Evolutionary conservation across 2,329 filamentous ascomycete genomes (phyloP), one percentile per base, ranked within the genome.

Genomic region (Colletotrichum theobromicola): DNA sequence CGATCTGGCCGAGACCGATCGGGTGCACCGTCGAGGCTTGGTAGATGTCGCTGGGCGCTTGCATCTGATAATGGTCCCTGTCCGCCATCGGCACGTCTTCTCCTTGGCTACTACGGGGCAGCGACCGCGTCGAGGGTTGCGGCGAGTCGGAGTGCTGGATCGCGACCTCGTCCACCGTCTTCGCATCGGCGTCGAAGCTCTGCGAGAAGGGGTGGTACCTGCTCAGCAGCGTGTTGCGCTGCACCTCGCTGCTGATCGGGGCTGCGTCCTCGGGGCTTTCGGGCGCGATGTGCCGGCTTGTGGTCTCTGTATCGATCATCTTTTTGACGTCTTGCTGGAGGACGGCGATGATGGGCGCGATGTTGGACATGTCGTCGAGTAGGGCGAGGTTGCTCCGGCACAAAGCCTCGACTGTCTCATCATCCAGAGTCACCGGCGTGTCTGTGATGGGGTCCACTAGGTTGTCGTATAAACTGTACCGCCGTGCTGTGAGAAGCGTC

Each of bases 341-440:
- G 9, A 73, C 70, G 13, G 70, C 70, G 2, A 58, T 63, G 32
- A 73, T 37, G 42, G 70, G 70, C 0, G 46, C 65, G 46, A 73
- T 58, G 64, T 30, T 69, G n/a, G 70, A 58, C 70, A 73, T 58
- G n/a, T 69, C 70, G 46, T 73, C 65, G 15, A 73, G 64, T 4
- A 73, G 4, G 7, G 65, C 46, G 26, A 64, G 50, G 34, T 73
- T 73, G 16, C 70, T 73, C 3, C 35, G 32, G 58, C 70, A 69
- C 1, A 73, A 50, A 7, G 42, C 28, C 32, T 58, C 64, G 15
- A 73, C 58, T 1, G 21, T n/a, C 1, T 64, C 70, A 15, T 73
- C 65, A 35, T 37, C 28, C 12, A 73, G 58, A 3, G 21, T 66
- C 2, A 63, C 58, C 4, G 65, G 16, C 1, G 50, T 12, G 7